These are phyloP conservation scores for Abortiporus biennis DNA, from an alignment of 1,284 basidiomycete species.

Conservation along the genomic window DNA sequence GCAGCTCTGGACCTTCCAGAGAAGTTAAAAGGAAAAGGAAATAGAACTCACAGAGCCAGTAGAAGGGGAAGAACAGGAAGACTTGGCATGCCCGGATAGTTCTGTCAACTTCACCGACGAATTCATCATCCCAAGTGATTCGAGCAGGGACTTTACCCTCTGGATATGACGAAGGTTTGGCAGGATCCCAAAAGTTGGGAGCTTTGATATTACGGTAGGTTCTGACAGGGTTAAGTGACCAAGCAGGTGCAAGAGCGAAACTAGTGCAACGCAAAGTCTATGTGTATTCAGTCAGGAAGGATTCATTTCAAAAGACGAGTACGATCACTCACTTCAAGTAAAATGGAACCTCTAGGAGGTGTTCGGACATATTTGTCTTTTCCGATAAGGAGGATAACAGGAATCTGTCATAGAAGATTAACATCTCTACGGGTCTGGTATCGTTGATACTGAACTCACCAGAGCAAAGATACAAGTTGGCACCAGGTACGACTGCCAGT, in stretches of 20 bases:
- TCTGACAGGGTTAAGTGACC: slow-evolving; percentile 30
- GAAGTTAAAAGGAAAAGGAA: background rate
- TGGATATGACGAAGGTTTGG: slow-evolving; percentile 40
- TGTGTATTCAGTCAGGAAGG: background rate
- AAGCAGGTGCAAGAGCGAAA: slow-evolving; percentile 26
- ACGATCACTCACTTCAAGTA: slow-evolving; percentile 30
- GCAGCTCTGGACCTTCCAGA: background rate
- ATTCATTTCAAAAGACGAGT: background rate
- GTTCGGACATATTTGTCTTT: slow-evolving; percentile 44
- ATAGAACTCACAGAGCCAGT: slow-evolving; percentile 37
- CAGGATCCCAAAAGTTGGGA: slow-evolving; percentile 50
- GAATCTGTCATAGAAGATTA: too few species aligned
- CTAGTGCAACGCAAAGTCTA: slow-evolving; percentile 31
- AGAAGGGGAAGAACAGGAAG: slow-evolving; percentile 54
- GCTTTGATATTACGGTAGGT: slow-evolving; percentile 23
- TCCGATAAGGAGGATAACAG: slow-evolving; percentile 42
- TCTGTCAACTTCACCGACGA: slow-evolving; percentile 57
- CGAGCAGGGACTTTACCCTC: slow-evolving; percentile 24
- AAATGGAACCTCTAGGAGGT: slow-evolving; percentile 52
- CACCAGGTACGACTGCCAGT: slow-evolving; percentile 39
- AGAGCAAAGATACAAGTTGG: slow-evolving; percentile 35
- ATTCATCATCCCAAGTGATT: slow-evolving; percentile 49
- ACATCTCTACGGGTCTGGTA: too few species aligned
- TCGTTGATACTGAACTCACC: slow-evolving; percentile 3
- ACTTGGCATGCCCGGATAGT: slow-evolving; percentile 63